Evolutionary conservation across 2,329 filamentous ascomycete species (phyloP).

Genomic region (Beauveria varroae): DNA sequence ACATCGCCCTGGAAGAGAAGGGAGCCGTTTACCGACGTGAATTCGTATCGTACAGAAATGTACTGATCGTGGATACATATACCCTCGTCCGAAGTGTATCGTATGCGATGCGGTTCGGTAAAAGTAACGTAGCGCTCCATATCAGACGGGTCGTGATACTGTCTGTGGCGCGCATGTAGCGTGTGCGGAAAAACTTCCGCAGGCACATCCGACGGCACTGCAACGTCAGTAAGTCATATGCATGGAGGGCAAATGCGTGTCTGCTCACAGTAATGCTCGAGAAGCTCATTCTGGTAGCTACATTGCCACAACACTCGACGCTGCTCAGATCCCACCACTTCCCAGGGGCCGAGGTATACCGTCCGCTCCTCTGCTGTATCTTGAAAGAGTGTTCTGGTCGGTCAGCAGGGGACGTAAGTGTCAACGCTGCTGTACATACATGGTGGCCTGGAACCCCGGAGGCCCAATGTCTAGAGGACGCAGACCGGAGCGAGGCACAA

Average conservation of each 20-base stretch:
- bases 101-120: slow-evolving; percentile 38
- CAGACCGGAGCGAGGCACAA: slow-evolving; percentile 29
- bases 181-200: slow-evolving; percentile 41
- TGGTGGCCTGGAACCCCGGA: slow-evolving; percentile 46
- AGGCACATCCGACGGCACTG: slow-evolving; percentile 39
- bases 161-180: slow-evolving; percentile 42
- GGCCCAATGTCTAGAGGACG: slow-evolving; percentile 43
- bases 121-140: slow-evolving; percentile 44
- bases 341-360: slow-evolving; percentile 47
- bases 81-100: slow-evolving; percentile 40
- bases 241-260: not conserved
- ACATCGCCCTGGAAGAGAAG: slow-evolving; percentile 43
- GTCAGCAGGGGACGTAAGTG: not conserved
- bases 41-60: slow-evolving; percentile 42
- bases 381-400: slow-evolving; percentile 40
- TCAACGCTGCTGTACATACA: slow-evolving; percentile 28
- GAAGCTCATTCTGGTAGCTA: slow-evolving; percentile 42
- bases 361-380: slow-evolving; percentile 41
- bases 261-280: slow-evolving; percentile 43
- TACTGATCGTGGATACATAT: slow-evolving; percentile 40
- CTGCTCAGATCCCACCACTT: slow-evolving; percentile 38
- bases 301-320: slow-evolving; percentile 46
- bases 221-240: slow-evolving; percentile 8
- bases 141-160: slow-evolving; percentile 41
- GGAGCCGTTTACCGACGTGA: slow-evolving; percentile 40